Evolutionary conservation across 2,329 filamentous ascomycete species (phyloP).

Genomic region (Alternaria atra): DNA sequence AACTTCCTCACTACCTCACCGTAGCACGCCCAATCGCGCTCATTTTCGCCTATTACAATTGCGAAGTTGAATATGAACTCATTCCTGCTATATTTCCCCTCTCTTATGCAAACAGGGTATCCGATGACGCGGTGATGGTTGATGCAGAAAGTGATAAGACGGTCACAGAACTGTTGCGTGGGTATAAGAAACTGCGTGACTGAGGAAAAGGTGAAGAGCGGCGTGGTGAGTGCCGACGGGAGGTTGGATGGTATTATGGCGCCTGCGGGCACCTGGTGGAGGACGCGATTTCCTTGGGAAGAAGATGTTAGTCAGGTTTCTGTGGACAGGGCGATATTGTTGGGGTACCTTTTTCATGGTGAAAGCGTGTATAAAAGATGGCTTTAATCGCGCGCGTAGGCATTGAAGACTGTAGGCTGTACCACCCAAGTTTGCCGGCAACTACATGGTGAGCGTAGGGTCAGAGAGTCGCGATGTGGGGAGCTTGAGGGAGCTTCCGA

Average conservation of each 20-base stretch:
- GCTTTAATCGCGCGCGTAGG: constrained; percentile 63
- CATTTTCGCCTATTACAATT: constrained; percentile 75
- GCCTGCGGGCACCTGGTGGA: constrained; percentile 71
- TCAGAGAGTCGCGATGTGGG: constrained; percentile 10
- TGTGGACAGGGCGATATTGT: background rate
- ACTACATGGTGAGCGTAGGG: constrained; percentile 31
- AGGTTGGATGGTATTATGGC: constrained; percentile 58
- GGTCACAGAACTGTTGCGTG: constrained; percentile 92
- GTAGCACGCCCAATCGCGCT: constrained; percentile 76
- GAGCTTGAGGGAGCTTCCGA: constrained; percentile 8
- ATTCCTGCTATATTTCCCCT: constrained; percentile 85
- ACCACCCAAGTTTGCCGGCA: background rate
- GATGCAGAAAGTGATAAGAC: constrained; percentile 78
- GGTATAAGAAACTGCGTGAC: constrained; percentile 95
- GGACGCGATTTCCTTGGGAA: constrained; percentile 65
- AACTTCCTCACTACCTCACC: constrained; percentile 87
- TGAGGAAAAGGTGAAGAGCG: constrained; percentile 84
- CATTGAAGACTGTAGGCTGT: constrained; percentile 31
- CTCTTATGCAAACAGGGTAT: constrained; percentile 83
- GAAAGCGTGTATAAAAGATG: constrained; percentile 73
- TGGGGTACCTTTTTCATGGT: constrained; percentile 60
- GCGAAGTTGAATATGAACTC: constrained; percentile 99
- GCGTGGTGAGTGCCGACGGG: constrained; percentile 60
- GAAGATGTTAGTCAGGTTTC: constrained; percentile 9
- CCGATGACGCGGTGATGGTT: constrained; percentile 84